Base-by-base conservation (phyloP, 106 monocot species). In the Amphibolis antarctica region DNA sequence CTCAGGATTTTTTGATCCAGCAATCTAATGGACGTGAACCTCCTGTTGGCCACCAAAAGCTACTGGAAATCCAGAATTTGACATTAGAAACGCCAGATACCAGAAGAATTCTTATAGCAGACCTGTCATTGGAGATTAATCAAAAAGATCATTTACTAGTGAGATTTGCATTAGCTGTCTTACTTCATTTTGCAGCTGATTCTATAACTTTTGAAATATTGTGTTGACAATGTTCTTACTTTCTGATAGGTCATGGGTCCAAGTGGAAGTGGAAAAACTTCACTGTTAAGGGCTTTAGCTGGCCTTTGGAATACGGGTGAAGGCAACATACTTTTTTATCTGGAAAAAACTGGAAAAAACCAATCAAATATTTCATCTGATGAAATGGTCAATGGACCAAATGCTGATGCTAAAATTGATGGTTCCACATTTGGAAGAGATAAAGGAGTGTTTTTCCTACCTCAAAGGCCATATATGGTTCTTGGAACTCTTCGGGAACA, bases 211-310 rank as follows among this genome's bases (percentile, higher is more conserved):
- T 61, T 43, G 20, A 22, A 61, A 61, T 1, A 61, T 46, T 1
- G 14, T 46, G 42, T 45, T 10, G 28, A 24, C 56, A 62, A 19
- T 13, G 15, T 25, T 50, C 46, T 18, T 74, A 12, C 63, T 75
- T 65, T 12, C 54, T 69, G 70, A 71, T 71, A 96, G 94, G 86
- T 96, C 31, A 82, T 81, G 82, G 94, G 89, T 18, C 89, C 94
- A 3, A 96, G 94, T 86, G 94, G 94, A 43, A 81, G 89, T 76
- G 94, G 94, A 5, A 96, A 96, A 54, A 96, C 94, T 12, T 96
- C 94, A 56, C 63, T 96, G 17, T 77, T 96, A 69, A 89, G 94
- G 66, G 94, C 94, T 53, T 68, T 96, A 50, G 89, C 94, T 74
- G 94, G 94, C 29, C 81, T 96, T 11, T 96, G 94, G 94, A 72